Evolutionary conservation across 768 basidiomycete genomes (phyloP).

Genomic region (Galerina sulciceps): DNA sequence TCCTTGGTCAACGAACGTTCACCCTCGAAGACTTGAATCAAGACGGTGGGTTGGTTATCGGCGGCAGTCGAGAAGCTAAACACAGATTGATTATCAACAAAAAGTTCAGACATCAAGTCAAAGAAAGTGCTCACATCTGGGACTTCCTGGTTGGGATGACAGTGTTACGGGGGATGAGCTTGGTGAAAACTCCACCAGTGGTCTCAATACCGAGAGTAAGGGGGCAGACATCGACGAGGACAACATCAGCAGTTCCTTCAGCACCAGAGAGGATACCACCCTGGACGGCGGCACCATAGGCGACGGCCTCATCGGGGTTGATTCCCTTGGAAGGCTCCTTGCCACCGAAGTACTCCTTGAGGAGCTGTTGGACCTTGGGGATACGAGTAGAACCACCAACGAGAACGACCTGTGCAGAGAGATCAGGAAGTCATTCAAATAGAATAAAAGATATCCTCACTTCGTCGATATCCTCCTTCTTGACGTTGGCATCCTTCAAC

Average conservation of each 20-base stretch:
- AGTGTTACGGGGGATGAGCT: conserved; percentile 96
- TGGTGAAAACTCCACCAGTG: conserved; percentile 97
- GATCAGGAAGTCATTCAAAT: not conserved
- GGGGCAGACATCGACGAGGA: conserved; percentile 96
- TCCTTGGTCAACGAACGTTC: conserved; percentile 98
- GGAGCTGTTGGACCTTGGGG: conserved; percentile 97
- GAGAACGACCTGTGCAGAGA: conserved; percentile 69
- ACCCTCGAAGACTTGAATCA: conserved; percentile 98
- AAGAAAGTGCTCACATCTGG: conserved; percentile 66
- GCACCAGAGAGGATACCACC: conserved; percentile 98
- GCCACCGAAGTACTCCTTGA: conserved; percentile 96
- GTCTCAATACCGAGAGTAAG: conserved; percentile 99
- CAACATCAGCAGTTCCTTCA: conserved; percentile 85
- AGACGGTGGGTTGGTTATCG: conserved; percentile 92
- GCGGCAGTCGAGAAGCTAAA: conserved; percentile 78
- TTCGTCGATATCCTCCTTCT: conserved; percentile 97
- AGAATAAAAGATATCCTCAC: conserved; percentile 37
- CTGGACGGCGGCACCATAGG: conserved; percentile 98
- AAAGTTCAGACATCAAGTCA: not conserved
- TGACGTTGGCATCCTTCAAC: conserved; percentile 95
- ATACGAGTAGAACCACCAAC: conserved; percentile 99
- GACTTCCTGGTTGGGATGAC: conserved; percentile 98
- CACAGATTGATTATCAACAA: conserved; percentile 23
- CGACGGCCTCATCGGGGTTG: conserved; percentile 99
- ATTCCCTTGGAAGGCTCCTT: conserved; percentile 98